Evolutionary conservation across 257 asterid species (phyloP), one percentile per base, ranked within the genome.

Genomic region (Solanum sitiens): DNA sequence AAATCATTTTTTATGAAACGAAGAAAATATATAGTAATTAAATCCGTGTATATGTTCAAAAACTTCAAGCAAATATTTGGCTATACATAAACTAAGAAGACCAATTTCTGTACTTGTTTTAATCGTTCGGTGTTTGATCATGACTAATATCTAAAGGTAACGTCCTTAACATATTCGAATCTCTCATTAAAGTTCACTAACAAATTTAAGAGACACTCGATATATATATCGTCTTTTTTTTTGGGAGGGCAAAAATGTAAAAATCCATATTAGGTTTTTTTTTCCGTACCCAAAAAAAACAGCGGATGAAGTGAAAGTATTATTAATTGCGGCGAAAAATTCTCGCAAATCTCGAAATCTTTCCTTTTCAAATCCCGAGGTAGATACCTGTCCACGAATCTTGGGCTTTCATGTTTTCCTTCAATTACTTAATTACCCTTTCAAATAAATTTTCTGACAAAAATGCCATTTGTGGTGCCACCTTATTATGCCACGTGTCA

Each of bases 331-430:
- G 68, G 85, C 85, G 68, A 80, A 80, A 11, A 80, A 80, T 80
- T 80, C 85, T 80, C 27, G 25, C 18, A 80, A 80, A 80, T 67
- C 79, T 87, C 68, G 50, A 82, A 59, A 23, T 61, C 85, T 63
- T 61, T 86, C 85, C 23, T 73, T 89, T 83, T 84, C 88, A 75
- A 89, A 89, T 89, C 88, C 91, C 89, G 56, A 89, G 44, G 88
- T 47, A 79, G 91, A 89, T 89, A 32, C 67, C 87, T 44, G 82
- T 72, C 89, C 91, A 83, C 76, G 87, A 87, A 89, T 86, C 89
- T 61, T 59, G 84, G 76, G 72, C 18, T 50, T 32, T 56, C 76
- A 25, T 70, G 30, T 15, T 65, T 44, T 20, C 1, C 5, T 5
- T 11, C 23, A 74, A 67, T 45, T n/a, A 59, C 86, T 1, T 2